Evolutionary conservation across 1,284 basidiomycete species (phyloP), one percentile per base, ranked within the genome.

Genomic region (Vanrija humicola): DNA sequence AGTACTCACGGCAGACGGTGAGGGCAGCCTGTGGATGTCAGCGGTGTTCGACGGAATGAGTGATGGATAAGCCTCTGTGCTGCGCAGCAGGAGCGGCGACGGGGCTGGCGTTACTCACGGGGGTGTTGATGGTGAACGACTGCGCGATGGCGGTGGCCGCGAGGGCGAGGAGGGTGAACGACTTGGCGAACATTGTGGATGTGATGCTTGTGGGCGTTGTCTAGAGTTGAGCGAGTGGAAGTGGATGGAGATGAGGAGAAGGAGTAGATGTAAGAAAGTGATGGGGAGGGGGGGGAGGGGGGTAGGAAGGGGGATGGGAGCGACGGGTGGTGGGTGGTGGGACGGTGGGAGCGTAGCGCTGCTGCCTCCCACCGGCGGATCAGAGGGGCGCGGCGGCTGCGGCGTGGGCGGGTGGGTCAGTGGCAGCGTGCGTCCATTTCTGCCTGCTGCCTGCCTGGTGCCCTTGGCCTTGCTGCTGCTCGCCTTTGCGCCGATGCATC

Each of bases 1-100:
- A 19, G 18, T 12, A 71, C 72, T 63, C 57, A 74, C 72, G 71
- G 59, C 72, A 74, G 55, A 68, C 55, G 40, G 67, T 60, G 38
- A 73, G 58, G 19, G 71, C 54, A 43, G 73, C 57, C 69, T 72
- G 12, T 10, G 29, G 9, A 23, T 23, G 49, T 52, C 44, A 53
- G 46, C 28, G n/a, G 16, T 9, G 3, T 5, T 25, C 16, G 43
- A 3, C 12, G n/a, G 9, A 23, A 23, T 3, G 21, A 23, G 21
- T 9, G 38, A 6, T 12, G 25, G 16, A 1, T 4, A 1, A 39
- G 34, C 34, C 2, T 12, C 34, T 8, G 6, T 10, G 34, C 34
- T 8, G 12, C 34, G 12, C 34, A 12, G 34, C 34, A 5, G 21
- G 21, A 23, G 21, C 21, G 21, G 21, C 21, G 21, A 5, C 21